Evolutionary conservation across 1,284 basidiomycete genomes (phyloP).

Genomic region (Cutaneotrichosporon sp.): DNA sequence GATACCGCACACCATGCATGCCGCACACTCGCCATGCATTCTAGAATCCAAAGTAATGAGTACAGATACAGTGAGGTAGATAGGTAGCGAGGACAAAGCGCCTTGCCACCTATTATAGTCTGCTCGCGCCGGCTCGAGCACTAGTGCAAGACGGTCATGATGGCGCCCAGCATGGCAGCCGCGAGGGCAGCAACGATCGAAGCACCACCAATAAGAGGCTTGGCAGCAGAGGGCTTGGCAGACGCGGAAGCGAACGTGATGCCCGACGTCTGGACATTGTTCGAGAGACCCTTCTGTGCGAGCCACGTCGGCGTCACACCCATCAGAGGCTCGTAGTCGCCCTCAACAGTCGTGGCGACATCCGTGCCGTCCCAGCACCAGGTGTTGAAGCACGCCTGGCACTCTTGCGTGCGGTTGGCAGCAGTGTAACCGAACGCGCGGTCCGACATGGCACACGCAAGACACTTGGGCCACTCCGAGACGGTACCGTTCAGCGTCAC

Average conservation of each 20-base stretch:
- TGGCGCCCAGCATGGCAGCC: neutral
- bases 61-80: conserved; percentile 1
- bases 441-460: conserved; percentile 55
- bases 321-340: conserved; percentile 24
- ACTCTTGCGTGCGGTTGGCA: conserved; percentile 40
- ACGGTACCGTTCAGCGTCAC: conserved; percentile 49
- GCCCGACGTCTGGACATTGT: conserved; percentile 13
- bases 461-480: conserved; percentile 49
- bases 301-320: conserved; percentile 39
- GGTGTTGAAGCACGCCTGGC: conserved; percentile 48
- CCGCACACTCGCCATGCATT: neutral
- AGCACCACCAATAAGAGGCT: neutral
- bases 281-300: conserved; percentile 23
- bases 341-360: conserved; percentile 29
- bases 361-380: conserved; percentile 52
- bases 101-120: conserved; percentile 1
- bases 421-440: conserved; percentile 44
- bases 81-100: neutral
- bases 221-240: neutral
- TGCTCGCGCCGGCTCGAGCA: neutral
- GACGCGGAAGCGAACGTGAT: neutral
- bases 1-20: too few species aligned
- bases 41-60: neutral
- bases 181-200: neutral
- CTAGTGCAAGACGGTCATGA: neutral